phyloP scores from a whole-genome alignment of 148 eudicot species.

The Chenopodium berlandieri region DNA sequence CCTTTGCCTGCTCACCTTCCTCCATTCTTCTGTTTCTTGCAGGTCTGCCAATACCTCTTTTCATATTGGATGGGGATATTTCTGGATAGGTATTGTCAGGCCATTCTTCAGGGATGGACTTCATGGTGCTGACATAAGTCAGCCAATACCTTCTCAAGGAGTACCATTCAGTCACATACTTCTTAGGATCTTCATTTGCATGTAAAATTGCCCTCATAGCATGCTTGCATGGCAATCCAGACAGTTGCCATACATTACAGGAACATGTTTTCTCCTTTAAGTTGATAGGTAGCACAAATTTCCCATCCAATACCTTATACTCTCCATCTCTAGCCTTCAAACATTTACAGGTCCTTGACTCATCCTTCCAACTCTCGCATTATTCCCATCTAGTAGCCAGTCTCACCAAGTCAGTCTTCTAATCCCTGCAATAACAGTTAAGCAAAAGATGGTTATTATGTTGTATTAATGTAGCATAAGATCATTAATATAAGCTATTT shows the following conservation, averaged over 20 bases:
- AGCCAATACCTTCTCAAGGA: background rate
- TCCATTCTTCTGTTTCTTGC: background rate
- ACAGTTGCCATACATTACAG: background rate
- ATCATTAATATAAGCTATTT: no score
- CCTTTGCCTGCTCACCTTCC: background rate
- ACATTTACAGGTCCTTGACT: background rate
- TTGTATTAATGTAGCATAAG: no score
- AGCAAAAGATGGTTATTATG: no score
- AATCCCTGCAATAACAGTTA: background rate
- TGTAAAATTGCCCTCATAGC: background rate
- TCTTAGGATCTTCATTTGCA: background rate
- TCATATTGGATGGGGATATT: background rate
- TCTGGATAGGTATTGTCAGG: no score
- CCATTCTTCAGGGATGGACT: background rate
- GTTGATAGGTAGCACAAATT: background rate
- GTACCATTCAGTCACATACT: background rate
- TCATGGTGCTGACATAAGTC: background rate
- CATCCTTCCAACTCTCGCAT: no score
- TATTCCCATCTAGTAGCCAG: background rate
- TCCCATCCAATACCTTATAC: background rate
- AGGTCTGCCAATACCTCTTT: background rate
- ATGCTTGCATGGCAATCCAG: background rate
- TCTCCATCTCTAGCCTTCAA: background rate
- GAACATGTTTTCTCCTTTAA: background rate
- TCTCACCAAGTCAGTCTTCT: background rate